Evolutionary conservation across 305 asterid genomes (phyloP), one percentile per base, ranked within the genome.

Genomic region (Fraxinus sp.): DNA sequence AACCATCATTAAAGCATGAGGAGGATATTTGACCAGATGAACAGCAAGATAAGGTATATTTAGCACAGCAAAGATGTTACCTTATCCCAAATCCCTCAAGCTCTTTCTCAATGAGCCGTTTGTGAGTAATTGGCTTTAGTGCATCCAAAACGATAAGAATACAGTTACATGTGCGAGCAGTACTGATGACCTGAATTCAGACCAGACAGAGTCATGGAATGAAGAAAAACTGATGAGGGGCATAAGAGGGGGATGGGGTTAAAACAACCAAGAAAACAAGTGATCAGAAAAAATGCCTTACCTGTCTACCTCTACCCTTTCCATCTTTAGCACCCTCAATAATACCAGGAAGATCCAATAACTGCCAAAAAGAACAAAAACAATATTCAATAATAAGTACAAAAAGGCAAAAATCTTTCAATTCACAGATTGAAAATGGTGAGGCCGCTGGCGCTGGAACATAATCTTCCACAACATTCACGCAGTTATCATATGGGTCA

Each of bases 281-380:
- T 16, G 62, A 52, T 52, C 62, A 52, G 22, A 52, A 46, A 52
- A 52, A 52, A 83, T 78, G 39, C 3, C 78, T 82, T 92, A 95
- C 99, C 98, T 95, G 99, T 80, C 99, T 93, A 88, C 99, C 99
- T 91, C 99, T 92, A 80, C 99, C 99, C 87, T 95, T 95, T 83
- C 99, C 99, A 86, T 95, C 99, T 88, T 95, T 95, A 77, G 99
- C 99, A 81, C 99, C 99, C 90, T 95, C 99, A 81, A 95, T 95
- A 89, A 94, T 95, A 83, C 98, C 98, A 84, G 99, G 99, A 83
- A 95, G 98, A 88, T 95, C 99, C 87, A 95, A 86, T 66, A 95
- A 88, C 99, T 95, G 95, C 85, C 88, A 86, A 82, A 16, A 2
- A 55, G 87, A 64, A 80, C 74, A 84, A 44, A 82, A 75, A 83